Base-by-base conservation (phyloP, 331 rosid species). In the Pyrus hybrid region DNA sequence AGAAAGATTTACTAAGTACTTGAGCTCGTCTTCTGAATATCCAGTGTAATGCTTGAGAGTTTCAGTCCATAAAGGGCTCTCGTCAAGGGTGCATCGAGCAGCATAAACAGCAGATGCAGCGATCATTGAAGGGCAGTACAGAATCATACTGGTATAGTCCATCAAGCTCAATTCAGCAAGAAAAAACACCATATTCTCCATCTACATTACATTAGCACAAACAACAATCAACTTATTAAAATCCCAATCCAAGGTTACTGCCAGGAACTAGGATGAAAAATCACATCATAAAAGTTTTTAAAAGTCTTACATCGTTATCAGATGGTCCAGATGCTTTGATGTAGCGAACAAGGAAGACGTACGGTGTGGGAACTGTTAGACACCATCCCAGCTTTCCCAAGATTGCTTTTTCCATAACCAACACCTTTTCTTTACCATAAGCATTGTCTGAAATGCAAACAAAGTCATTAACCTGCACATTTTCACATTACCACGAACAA, bases 91-190 rank as follows among this genome's bases (percentile, higher is more conserved):
- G 32, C 83, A 70, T 26, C 95, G 66, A 20, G 97, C 96, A 0
- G 88, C 92, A 70, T 86, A 92, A 4, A 90, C 96, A 37, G 99
- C 97, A 8, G 97, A 82, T 41, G 99, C 97, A 77, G 99, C 97
- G 53, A 91, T 83, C 79, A 80, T 41, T 13, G 99, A 94, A 73
- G 99, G 93, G 43, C 84, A 13, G 51, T 85, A 81, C 43, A 58
- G 14, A 28, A 76, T 81, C 2, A 82, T 80, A 4, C 82, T 67
- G 51, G 83, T 62, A 77, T 94, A 92, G 74, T 94, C 86, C 88
- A 90, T 72, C 76, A 90, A 28, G 30, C 93, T 80, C 56, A 92
- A 93, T 72, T 94, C 96, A 62, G 95, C 97, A 13, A 94, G 80
- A 85, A 86, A 94, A 80, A 76, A 84, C 71, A 73, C 97, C 93